These are phyloP conservation scores for Chara braunii DNA, from an alignment of 139 green algal species.

Conservation along the genomic window DNA sequence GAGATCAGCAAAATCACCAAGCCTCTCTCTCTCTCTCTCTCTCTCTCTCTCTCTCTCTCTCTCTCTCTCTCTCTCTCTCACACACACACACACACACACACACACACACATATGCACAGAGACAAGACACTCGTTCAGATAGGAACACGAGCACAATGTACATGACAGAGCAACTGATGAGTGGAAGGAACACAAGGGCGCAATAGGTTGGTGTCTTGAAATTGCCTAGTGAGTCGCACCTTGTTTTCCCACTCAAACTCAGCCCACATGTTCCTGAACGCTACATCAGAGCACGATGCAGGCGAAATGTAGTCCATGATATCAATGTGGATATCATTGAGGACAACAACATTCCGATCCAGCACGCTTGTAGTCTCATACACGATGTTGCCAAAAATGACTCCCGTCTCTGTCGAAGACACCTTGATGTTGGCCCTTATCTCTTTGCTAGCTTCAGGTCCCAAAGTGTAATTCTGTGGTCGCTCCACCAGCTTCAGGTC, in stretches of 20 bases:
- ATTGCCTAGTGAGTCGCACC: constrained; percentile 50
- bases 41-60: no score
- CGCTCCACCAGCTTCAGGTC: constrained; percentile 98
- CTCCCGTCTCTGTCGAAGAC: constrained; percentile 92
- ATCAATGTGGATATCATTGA: constrained; percentile 99
- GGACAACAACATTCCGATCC: constrained; percentile 82
- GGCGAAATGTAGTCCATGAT: constrained; percentile 99
- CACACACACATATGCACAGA: not conserved
- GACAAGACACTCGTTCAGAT: no score
- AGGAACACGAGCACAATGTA: no score
- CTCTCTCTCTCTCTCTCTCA: no score
- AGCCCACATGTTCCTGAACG: constrained; percentile 94
- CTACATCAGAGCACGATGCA: constrained; percentile 72
- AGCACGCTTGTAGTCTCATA: constrained; percentile 72
- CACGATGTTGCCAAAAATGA: constrained; percentile 99
- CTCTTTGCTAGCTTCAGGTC: constrained; percentile 60
- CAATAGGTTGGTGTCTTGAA: no score
- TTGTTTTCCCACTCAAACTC: constrained; percentile 99
- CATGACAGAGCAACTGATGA: no score
- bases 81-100: not conserved
- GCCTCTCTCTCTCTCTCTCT: no score
- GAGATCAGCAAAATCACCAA: not conserved
- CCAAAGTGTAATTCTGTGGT: constrained; percentile 85
- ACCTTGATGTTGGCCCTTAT: constrained; percentile 96
- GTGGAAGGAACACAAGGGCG: no score